Conservation (phyloP, 306 rosid genomes). For the Sophora flavescens region DNA sequence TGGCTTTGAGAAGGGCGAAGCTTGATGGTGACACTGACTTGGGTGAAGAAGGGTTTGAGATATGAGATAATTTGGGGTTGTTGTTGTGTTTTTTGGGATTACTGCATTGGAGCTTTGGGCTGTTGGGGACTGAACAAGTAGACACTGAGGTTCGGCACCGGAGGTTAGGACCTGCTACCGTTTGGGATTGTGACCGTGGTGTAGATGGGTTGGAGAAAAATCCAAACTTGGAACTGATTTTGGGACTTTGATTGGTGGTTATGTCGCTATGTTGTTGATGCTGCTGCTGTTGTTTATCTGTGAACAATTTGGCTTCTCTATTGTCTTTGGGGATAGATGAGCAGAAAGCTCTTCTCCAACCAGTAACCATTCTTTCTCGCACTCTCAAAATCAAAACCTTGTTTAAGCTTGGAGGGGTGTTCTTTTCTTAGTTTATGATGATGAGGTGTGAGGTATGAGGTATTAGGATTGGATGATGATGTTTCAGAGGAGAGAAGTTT, state of each 20-base stretch:
- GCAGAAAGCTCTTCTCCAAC: constrained; percentile 98
- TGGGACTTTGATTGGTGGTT: constrained; percentile 58
- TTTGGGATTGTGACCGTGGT: constrained; percentile 69
- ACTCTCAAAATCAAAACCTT: neutral
- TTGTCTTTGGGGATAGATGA: constrained; percentile 76
- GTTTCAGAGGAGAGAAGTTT: constrained; percentile 8
- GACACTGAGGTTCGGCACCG: constrained; percentile 78
- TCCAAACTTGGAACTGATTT: constrained; percentile 73
- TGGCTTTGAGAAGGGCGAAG: constrained; percentile 82
- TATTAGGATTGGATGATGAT: constrained; percentile 28
- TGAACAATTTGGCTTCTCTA: constrained; percentile 49
- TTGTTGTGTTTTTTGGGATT: constrained; percentile 43
- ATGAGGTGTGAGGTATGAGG: neutral
- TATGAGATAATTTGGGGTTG: constrained; percentile 57
- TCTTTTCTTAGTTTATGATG: neutral
- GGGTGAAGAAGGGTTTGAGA: constrained; percentile 65
- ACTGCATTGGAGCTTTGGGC: constrained; percentile 82
- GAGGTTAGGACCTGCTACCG: constrained; percentile 61
- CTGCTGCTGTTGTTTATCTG: constrained; percentile 56
- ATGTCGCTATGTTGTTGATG: constrained; percentile 47
- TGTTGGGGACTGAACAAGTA: constrained; percentile 66
- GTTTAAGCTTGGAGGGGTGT: neutral
- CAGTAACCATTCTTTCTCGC: constrained; percentile 71
- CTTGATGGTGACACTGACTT: constrained; percentile 71
- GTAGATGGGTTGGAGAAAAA: constrained; percentile 92